Conservation (phyloP, 768 basidiomycete genomes). For the Leccinellum luteum region DNA sequence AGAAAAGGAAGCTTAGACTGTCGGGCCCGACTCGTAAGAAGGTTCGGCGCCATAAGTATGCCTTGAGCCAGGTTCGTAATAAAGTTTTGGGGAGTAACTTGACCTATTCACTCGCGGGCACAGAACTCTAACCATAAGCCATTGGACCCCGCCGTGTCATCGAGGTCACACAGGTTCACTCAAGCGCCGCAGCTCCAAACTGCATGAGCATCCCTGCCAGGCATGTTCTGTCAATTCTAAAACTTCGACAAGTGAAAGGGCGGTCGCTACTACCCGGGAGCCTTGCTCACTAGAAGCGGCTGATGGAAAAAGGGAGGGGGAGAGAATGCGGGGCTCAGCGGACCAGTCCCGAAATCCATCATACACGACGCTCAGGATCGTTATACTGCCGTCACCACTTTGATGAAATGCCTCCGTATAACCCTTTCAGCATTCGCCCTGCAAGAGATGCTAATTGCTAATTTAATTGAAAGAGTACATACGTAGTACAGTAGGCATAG, state of each 20-base stretch:
- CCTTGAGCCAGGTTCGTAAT: not conserved
- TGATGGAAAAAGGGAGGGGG: not conserved
- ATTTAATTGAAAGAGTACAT: not conserved
- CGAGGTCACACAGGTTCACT: too few relatives aligned
- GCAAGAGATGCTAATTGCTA: not conserved
- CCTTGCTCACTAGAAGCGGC: too few relatives aligned
- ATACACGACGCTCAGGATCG: not conserved
- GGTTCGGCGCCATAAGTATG: too few relatives aligned
- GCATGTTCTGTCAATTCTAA: too few relatives aligned
- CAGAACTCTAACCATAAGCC: not conserved
- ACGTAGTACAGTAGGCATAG: too few relatives aligned
- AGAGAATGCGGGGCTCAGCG: not conserved
- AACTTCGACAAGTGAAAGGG: too few relatives aligned
- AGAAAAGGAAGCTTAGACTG: not conserved
- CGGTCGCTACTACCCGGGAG: too few relatives aligned
- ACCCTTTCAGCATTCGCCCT: not conserved
- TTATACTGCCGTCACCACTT: not conserved
- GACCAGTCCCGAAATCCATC: not conserved
- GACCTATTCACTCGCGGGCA: not conserved
- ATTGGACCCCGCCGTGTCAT: too few relatives aligned
- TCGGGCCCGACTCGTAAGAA: too few relatives aligned
- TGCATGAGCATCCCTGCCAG: not conserved
- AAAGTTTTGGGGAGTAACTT: not conserved
- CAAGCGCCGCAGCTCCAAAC: not conserved
- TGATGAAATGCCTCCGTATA: not conserved